Conservation (phyloP, 176 grass and related monocot genomes). For the Olyra latifolia region DNA sequence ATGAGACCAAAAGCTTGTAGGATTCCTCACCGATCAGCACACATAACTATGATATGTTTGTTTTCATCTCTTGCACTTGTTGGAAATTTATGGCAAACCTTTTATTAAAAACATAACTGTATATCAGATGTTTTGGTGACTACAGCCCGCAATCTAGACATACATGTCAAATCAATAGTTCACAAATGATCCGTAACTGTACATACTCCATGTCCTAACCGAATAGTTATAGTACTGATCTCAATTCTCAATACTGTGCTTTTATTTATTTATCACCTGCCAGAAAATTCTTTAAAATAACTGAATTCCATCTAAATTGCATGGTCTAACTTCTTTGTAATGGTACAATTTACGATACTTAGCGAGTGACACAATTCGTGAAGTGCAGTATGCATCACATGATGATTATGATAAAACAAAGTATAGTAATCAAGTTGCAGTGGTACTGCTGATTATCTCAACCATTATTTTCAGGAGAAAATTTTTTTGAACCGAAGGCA, state of each 20-base stretch:
- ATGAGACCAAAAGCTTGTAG: background rate
- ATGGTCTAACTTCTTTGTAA: conserved; percentile 4
- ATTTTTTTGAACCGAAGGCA: too few species aligned
- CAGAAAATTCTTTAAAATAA: background rate
- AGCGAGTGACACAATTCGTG: background rate
- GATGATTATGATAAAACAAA: background rate
- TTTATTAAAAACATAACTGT: background rate
- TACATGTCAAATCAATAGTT: background rate
- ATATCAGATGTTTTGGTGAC: background rate
- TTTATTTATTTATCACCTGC: background rate
- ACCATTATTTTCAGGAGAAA: conserved; percentile 1
- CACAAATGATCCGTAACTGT: background rate
- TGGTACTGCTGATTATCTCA: background rate
- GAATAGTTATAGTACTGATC: background rate
- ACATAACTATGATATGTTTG: conserved; percentile 12
- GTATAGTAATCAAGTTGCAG: background rate
- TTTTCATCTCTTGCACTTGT: background rate
- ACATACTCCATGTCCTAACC: background rate
- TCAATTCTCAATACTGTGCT: background rate
- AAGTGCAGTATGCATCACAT: background rate
- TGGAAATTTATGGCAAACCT: conserved; percentile 4
- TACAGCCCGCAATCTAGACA: background rate
- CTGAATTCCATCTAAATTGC: background rate
- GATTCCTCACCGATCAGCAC: background rate
- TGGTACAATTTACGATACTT: background rate